Evolutionary conservation across 352 stramenopile genomes (phyloP).

Genomic region (Albugo candida): DNA sequence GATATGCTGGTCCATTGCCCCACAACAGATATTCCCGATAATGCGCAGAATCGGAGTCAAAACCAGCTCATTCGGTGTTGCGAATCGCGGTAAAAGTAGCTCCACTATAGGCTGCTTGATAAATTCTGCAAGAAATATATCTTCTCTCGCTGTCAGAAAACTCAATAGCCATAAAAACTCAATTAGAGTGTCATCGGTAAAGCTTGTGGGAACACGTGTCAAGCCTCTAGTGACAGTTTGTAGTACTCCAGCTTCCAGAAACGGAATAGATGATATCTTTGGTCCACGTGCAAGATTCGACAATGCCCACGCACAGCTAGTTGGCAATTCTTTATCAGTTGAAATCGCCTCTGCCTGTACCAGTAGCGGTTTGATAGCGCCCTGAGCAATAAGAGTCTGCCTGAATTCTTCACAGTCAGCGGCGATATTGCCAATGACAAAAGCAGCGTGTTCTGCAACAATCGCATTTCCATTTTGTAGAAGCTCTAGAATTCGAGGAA

Average conservation of each 20-base stretch:
- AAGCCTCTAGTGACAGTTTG: slow-evolving; percentile 23
- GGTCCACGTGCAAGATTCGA: slow-evolving; percentile 67
- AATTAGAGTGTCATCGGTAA: slow-evolving; percentile 32
- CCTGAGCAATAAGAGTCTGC: slow-evolving; percentile 50
- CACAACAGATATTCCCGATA: slow-evolving; percentile 63
- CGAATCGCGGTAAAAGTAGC: slow-evolving; percentile 37
- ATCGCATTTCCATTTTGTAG: slow-evolving; percentile 29
- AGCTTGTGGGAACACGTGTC: slow-evolving; percentile 11
- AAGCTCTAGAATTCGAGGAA: slow-evolving; percentile 52
- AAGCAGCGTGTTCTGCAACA: slow-evolving; percentile 56
- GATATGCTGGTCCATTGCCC: slow-evolving; percentile 40
- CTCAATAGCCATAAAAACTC: slow-evolving; percentile 74
- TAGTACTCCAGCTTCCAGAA: slow-evolving; percentile 50
- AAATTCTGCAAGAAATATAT: slow-evolving; percentile 41
- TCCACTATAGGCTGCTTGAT: slow-evolving; percentile 33
- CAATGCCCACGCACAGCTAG: slow-evolving; percentile 51
- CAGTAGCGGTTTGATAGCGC: slow-evolving; percentile 26
- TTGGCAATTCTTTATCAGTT: slow-evolving; percentile 17
- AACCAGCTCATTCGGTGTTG: slow-evolving; percentile 28
- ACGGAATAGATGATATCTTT: slow-evolving; percentile 49
- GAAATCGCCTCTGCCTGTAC: slow-evolving; percentile 16
- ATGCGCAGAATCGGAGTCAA: slow-evolving; percentile 57
- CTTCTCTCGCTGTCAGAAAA: slow-evolving; percentile 69
- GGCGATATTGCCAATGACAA: slow-evolving; percentile 71
- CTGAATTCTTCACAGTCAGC: slow-evolving; percentile 71